Conservation (phyloP, 2,329 filamentous ascomycete genomes). For the Cryphonectria japonica region DNA sequence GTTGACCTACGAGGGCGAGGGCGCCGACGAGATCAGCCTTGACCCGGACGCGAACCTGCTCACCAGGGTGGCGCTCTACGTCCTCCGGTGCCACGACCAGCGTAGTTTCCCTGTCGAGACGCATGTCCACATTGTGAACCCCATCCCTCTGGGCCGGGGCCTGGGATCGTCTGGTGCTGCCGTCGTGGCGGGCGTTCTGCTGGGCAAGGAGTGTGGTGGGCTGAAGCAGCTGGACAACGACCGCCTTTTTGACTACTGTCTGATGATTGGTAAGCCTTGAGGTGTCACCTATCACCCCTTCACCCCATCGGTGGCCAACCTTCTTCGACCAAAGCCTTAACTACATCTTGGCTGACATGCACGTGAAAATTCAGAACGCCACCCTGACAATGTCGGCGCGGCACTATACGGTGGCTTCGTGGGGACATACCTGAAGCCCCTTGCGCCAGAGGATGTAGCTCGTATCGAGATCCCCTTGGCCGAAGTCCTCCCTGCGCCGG, state of each 20-base stretch:
- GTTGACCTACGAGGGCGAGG: constrained; percentile 87
- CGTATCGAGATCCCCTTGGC: constrained; percentile 92
- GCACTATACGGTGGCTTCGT: constrained; percentile 96
- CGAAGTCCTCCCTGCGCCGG: constrained; percentile 88
- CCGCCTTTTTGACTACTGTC: constrained; percentile 88
- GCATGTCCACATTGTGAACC: constrained; percentile 92
- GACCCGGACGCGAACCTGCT: constrained; percentile 89
- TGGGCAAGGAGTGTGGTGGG: constrained; percentile 86
- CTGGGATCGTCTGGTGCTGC: constrained; percentile 95
- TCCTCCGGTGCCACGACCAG: constrained; percentile 88
- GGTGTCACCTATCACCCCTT: background rate
- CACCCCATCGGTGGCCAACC: too few relatives aligned
- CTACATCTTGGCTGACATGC: constrained; percentile 8
- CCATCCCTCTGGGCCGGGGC: constrained; percentile 89
- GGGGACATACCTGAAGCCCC: constrained; percentile 91
- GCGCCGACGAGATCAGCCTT: constrained; percentile 77
- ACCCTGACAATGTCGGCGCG: constrained; percentile 93
- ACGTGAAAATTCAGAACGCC: constrained; percentile 63
- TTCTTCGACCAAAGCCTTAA: background rate
- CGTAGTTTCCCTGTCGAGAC: constrained; percentile 83
- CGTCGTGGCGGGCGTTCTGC: constrained; percentile 91
- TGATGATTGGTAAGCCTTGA: constrained; percentile 81
- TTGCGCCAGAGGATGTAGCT: constrained; percentile 85
- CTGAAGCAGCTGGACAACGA: constrained; percentile 75
- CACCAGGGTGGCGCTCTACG: constrained; percentile 91